Percentiles rank a stretch among this genome's conserved stretches.
Conservation (phyloP, 805 yeast species). For the Tanozyma kutaoensis region DNA sequence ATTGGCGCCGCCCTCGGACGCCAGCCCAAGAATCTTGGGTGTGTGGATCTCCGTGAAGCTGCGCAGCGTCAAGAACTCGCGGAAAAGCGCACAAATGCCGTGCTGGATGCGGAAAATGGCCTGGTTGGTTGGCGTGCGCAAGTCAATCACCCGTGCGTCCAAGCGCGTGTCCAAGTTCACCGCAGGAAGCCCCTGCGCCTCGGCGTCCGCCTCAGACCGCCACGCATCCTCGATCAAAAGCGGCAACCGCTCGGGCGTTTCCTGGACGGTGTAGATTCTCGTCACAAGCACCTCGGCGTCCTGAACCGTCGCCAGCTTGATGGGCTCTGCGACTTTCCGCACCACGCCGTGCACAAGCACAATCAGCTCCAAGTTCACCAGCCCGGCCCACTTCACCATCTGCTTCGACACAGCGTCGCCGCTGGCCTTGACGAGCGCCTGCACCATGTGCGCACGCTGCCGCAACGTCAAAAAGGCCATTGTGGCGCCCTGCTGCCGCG, state of each 20-base stretch:
- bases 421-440: conserved; percentile 51
- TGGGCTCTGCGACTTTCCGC: conserved; percentile 70
- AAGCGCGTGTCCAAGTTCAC: conserved; percentile 94
- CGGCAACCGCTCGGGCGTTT: conserved; percentile 88
- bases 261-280: conserved; percentile 65
- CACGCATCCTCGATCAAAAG: conserved; percentile 93
- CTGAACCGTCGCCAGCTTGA: conserved; percentile 85
- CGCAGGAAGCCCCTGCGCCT: conserved; percentile 79
- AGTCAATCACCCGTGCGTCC: conserved; percentile 89
- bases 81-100: conserved; percentile 78
- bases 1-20: conserved; percentile 97
- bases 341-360: conserved; percentile 84
- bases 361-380: conserved; percentile 78
- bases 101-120: conserved; percentile 91
- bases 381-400: conserved; percentile 92
- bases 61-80: conserved; percentile 62
- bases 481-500: conserved; percentile 93
- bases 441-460: conserved; percentile 88
- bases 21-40: conserved; percentile 89
- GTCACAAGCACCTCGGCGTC: conserved; percentile 74
- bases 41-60: conserved; percentile 89
- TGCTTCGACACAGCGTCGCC: conserved; percentile 58
- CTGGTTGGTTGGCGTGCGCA: conserved; percentile 95
- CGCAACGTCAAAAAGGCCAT: conserved; percentile 84
- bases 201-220: conserved; percentile 90